Evolutionary conservation across 129 eudicot genomes (phyloP).

Genomic region (Solidago caesia): DNA sequence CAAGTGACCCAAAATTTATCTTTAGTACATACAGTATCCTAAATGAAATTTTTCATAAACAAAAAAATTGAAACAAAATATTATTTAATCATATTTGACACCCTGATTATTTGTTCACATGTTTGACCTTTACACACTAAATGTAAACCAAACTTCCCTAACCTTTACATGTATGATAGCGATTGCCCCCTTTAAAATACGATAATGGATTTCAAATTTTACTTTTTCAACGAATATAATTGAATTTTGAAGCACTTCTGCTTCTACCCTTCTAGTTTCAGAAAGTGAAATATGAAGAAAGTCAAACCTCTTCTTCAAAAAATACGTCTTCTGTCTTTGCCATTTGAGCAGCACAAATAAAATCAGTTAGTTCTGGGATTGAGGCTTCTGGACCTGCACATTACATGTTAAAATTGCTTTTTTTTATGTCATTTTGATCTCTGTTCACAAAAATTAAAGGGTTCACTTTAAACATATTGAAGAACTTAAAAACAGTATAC

Average conservation of each 20-base stretch:
- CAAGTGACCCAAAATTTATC: background rate
- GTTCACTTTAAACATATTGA: background rate
- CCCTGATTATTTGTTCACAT: background rate
- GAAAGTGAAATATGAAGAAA: background rate
- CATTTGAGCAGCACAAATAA: constrained; percentile 74
- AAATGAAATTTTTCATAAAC: background rate
- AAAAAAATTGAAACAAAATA: background rate
- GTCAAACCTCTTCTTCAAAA: constrained; percentile 45
- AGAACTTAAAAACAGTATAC: constrained; percentile 20
- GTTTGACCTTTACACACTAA: background rate
- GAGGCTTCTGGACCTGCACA: constrained; percentile 66
- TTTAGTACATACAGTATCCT: background rate
- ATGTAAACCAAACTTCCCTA: background rate
- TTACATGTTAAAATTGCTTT: background rate
- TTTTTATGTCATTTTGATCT: background rate
- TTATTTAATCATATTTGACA: background rate
- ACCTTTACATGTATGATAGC: background rate
- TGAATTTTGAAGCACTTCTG: background rate
- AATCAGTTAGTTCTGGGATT: constrained; percentile 58
- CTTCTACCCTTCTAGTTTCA: background rate
- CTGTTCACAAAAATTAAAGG: background rate
- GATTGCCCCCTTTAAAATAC: background rate
- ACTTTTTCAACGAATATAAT: background rate
- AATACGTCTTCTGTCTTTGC: constrained; percentile 55
- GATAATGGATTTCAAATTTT: background rate